phyloP scores from a whole-genome alignment of 352 stramenopile species.

The Phytophthora melonis region DNA sequence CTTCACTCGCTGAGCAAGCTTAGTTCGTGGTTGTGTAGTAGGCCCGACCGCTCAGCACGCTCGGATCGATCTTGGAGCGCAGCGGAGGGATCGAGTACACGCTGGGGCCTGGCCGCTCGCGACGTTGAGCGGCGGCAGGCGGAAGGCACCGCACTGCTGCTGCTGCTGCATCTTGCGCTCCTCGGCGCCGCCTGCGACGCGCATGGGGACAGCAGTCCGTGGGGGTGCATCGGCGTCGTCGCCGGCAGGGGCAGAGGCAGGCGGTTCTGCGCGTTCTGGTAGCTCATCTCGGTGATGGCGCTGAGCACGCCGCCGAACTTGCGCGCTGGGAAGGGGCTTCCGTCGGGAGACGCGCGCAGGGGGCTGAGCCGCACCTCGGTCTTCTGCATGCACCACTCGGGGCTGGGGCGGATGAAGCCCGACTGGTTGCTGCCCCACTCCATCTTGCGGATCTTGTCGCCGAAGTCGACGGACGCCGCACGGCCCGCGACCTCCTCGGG shows the following conservation, averaged over 20 bases:
- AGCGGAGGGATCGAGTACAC: slow-evolving; percentile 77
- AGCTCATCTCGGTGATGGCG: slow-evolving; percentile 57
- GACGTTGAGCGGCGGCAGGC: slow-evolving; percentile 72
- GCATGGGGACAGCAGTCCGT: slow-evolving; percentile 40
- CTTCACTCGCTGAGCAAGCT: too few species aligned
- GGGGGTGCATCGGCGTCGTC: slow-evolving; percentile 25
- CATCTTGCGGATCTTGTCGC: slow-evolving; percentile 52
- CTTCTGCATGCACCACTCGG: slow-evolving; percentile 69
- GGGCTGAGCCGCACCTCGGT: slow-evolving; percentile 73
- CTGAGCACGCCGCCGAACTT: slow-evolving; percentile 57
- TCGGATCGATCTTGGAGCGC: slow-evolving; percentile 82
- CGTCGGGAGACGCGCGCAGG: slow-evolving; percentile 49
- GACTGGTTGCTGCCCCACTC: slow-evolving; percentile 35
- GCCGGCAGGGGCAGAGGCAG: slow-evolving; percentile 35
- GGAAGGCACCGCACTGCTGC: slow-evolving; percentile 43
- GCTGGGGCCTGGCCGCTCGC: slow-evolving; percentile 38
- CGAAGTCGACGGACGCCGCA: slow-evolving; percentile 32
- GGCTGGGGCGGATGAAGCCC: slow-evolving; percentile 36
- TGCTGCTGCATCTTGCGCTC: slow-evolving; percentile 46
- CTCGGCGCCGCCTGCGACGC: slow-evolving; percentile 39
- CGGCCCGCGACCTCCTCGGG: slow-evolving; percentile 27
- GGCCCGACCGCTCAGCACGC: slow-evolving; percentile 53
- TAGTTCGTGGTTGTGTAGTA: slow-evolving; percentile 65
- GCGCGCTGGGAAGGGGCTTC: slow-evolving; percentile 32
- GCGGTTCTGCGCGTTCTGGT: slow-evolving; percentile 64